A percentile compares a stretch with the other conserved stretches of the same genome.
Evolutionary conservation across 306 rosid species (phyloP).

Genomic region (Castanospermum australe): DNA sequence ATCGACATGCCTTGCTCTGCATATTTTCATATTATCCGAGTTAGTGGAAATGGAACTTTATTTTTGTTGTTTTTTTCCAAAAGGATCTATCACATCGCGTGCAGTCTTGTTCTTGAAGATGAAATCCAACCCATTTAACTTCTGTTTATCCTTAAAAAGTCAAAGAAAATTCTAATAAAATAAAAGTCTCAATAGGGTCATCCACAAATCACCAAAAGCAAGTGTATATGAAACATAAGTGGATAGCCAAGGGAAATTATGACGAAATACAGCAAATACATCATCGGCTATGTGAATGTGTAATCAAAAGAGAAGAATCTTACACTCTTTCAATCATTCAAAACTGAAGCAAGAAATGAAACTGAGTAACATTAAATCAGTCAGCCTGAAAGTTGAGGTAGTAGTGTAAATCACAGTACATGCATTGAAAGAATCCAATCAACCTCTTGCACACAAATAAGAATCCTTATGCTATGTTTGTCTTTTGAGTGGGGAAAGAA

Average conservation of each 20-base stretch:
- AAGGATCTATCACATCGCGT: constrained; percentile 13
- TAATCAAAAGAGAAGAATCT: neutral
- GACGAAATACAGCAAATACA: neutral
- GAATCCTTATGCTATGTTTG: too few species aligned
- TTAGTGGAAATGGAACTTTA: too few species aligned
- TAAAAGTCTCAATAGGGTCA: neutral
- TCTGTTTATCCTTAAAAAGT: neutral
- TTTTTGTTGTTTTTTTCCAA: neutral
- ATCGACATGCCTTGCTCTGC: neutral
- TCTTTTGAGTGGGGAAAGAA: too few species aligned
- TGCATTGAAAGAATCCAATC: neutral
- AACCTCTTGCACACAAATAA: too few species aligned
- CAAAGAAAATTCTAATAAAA: neutral
- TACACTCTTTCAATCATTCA: neutral
- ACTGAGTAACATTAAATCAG: neutral
- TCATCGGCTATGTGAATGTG: neutral
- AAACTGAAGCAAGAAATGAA: neutral
- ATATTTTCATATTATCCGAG: neutral
- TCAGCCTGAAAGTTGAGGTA: too few species aligned
- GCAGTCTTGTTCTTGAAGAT: neutral
- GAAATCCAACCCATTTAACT: neutral
- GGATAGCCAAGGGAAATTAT: neutral
- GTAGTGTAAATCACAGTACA: neutral
- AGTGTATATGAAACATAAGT: neutral
- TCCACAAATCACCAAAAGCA: neutral